Percentiles rank a stretch among this genome's conserved stretches.
These are phyloP conservation scores for Neospermospora avenae DNA, from an alignment of 2,329 filamentous ascomycete species.

Conservation along the genomic window DNA sequence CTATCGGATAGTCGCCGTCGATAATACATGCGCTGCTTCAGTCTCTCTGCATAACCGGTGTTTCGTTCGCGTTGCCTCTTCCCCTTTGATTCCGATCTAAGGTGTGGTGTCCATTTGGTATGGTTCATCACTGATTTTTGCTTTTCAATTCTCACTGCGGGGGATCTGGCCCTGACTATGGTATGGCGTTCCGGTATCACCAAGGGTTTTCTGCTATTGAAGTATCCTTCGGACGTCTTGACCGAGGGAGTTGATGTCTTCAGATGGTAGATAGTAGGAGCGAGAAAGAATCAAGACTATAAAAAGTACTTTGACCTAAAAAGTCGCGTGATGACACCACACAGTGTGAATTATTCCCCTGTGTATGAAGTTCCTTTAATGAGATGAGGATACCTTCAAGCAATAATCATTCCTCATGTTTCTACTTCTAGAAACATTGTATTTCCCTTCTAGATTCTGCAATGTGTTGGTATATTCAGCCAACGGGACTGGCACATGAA, in stretches of 20 bases:
- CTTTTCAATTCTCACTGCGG: constrained; percentile 1
- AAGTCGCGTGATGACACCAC: not conserved
- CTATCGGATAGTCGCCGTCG: not conserved
- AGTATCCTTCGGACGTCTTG: constrained; percentile 7
- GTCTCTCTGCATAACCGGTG: constrained; percentile 3
- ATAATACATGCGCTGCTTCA: not conserved
- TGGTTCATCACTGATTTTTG: constrained; percentile 3
- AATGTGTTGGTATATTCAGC: too few species aligned
- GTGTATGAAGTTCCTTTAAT: too few species aligned
- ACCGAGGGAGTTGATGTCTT: constrained; percentile 1
- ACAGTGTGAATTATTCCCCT: too few species aligned
- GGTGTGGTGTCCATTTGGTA: not conserved
- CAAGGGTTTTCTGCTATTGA: not conserved
- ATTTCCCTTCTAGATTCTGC: too few species aligned
- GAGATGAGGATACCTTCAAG: too few species aligned
- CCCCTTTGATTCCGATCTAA: not conserved
- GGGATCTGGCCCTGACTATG: constrained; percentile 6
- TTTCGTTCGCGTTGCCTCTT: not conserved
- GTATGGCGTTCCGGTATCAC: constrained; percentile 23
- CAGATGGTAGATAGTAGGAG: constrained; percentile 7
- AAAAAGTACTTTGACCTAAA: not conserved
- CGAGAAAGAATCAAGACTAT: constrained; percentile 3
- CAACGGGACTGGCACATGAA: too few species aligned
- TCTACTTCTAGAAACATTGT: too few species aligned
- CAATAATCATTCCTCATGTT: too few species aligned